These are phyloP conservation scores for Paramyrothecium sp. DNA, from an alignment of 2,329 filamentous ascomycete genomes.

Conservation along the genomic window DNA sequence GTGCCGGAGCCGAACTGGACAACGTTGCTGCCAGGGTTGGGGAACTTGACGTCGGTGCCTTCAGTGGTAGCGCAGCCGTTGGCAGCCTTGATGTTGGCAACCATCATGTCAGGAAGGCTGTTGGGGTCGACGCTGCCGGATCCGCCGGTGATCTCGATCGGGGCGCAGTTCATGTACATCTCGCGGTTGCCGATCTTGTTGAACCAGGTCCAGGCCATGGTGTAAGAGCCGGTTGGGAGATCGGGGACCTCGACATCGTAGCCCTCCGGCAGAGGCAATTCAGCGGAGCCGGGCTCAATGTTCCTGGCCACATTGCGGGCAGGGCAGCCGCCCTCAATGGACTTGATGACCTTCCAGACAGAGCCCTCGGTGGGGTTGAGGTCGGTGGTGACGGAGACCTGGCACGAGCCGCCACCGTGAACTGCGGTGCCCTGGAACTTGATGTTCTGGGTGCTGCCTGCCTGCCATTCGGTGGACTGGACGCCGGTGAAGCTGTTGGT, in stretches of 20 bases:
- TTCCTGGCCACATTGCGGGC: slow-evolving; percentile 58
- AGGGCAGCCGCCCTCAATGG: slow-evolving; percentile 83
- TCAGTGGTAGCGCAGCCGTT: slow-evolving; percentile 53
- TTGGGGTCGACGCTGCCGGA: slow-evolving; percentile 53
- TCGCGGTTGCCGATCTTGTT: slow-evolving; percentile 92
- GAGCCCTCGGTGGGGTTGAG: slow-evolving; percentile 62
- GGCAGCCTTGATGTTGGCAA: slow-evolving; percentile 56
- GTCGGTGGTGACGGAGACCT: slow-evolving; percentile 83
- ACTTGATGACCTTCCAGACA: slow-evolving; percentile 87
- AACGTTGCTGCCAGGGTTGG: slow-evolving; percentile 57
- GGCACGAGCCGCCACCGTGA: slow-evolving; percentile 92
- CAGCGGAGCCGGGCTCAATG: slow-evolving; percentile 42
- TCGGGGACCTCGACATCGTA: slow-evolving; percentile 75
- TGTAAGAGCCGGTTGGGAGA: slow-evolving; percentile 73
- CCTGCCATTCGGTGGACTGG: slow-evolving; percentile 7
- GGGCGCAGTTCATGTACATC: slow-evolving; percentile 96
- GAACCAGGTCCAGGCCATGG: slow-evolving; percentile 91
- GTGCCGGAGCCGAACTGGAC: slow-evolving; percentile 31
- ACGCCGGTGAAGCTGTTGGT: slow-evolving; percentile 57
- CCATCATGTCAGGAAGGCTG: slow-evolving; percentile 68
- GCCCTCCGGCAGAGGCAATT: slow-evolving; percentile 43
- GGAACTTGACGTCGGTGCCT: slow-evolving; percentile 55
- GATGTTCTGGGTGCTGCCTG: slow-evolving; percentile 43
- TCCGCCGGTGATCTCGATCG: slow-evolving; percentile 62
- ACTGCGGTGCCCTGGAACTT: slow-evolving; percentile 69